Percentiles rank a stretch among this genome's conserved stretches.
These are phyloP conservation scores for Pleurotus djamor DNA, from an alignment of 768 basidiomycete species.

Conservation along the genomic window DNA sequence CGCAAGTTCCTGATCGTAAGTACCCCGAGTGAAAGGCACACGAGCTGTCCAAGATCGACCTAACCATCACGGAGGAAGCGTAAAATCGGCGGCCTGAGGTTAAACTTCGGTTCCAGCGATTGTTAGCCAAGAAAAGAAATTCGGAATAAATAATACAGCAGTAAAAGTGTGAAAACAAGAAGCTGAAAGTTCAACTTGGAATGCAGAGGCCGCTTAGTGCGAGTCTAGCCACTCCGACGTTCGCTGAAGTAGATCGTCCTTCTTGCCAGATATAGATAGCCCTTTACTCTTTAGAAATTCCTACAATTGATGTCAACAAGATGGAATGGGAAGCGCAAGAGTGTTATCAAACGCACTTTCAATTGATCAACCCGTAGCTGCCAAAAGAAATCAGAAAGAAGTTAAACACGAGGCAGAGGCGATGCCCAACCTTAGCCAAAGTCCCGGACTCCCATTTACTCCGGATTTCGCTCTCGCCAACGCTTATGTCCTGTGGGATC, in stretches of 20 bases:
- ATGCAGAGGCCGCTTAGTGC: constrained; percentile 17
- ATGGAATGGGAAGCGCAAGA: neutral
- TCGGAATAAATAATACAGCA: neutral
- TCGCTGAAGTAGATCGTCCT: constrained; percentile 68
- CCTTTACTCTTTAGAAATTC: constrained; percentile 75
- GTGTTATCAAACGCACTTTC: constrained; percentile 45
- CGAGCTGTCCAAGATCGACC: no score
- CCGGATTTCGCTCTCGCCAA: constrained; percentile 74
- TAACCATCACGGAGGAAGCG: no score
- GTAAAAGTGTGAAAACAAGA: neutral
- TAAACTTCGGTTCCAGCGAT: neutral
- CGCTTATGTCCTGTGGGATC: constrained; percentile 48
- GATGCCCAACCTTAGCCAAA: constrained; percentile 59
- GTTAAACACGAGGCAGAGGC: neutral
- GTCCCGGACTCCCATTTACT: constrained; percentile 58
- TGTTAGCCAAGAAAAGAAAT: neutral
- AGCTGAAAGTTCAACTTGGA: neutral
- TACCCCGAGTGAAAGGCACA: no score
- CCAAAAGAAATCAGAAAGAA: neutral
- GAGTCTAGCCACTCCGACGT: constrained; percentile 60
- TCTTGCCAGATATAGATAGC: constrained; percentile 61
- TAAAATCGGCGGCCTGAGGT: no score
- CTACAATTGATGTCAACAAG: constrained; percentile 28
- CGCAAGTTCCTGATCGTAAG: no score
- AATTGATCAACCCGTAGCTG: constrained; percentile 79